phyloP scores from a whole-genome alignment of 345 rosid species.

The Lepidium aucheri region DNA sequence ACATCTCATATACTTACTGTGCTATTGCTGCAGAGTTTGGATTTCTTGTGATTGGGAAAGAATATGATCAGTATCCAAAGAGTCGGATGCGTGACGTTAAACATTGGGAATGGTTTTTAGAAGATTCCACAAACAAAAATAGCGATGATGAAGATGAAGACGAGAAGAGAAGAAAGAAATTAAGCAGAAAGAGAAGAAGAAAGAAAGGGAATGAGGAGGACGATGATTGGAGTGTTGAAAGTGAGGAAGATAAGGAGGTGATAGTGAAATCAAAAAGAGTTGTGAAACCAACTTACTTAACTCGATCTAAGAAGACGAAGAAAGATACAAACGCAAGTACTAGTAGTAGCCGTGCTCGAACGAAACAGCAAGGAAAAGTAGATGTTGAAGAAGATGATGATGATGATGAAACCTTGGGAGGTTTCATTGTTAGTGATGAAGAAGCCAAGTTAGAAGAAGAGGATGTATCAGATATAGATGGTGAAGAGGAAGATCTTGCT shows the following conservation, averaged over 20 bases:
- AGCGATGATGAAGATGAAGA: slow-evolving; percentile 36
- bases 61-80: slow-evolving; percentile 58
- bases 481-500: slow-evolving; percentile 16
- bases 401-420: slow-evolving; percentile 60
- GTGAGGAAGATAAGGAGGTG: slow-evolving; percentile 45
- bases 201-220: slow-evolving; percentile 35
- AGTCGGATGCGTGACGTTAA: slow-evolving; percentile 28
- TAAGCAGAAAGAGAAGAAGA: slow-evolving; percentile 40
- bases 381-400: slow-evolving; percentile 23
- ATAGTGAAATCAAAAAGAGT: slow-evolving; percentile 24
- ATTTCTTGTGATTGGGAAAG: slow-evolving; percentile 67
- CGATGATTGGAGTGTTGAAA: slow-evolving; percentile 59
- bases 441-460: slow-evolving; percentile 31
- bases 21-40: slow-evolving; percentile 60
- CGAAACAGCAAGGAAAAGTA: slow-evolving; percentile 7
- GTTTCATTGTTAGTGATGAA: slow-evolving; percentile 58
- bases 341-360: background rate
- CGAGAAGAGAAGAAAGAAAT: slow-evolving; percentile 15
- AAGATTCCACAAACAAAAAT: slow-evolving; percentile 32
- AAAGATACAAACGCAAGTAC: slow-evolving; percentile 5
- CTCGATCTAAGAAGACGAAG: slow-evolving; percentile 45
- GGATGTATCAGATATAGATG: slow-evolving; percentile 32
- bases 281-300: slow-evolving; percentile 29
- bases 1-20: background rate
- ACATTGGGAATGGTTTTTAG: slow-evolving; percentile 82